Evolutionary conservation across 2,329 filamentous ascomycete genomes (phyloP), one percentile per base, ranked within the genome.

Genomic region (Scedosporium minutisporum): DNA sequence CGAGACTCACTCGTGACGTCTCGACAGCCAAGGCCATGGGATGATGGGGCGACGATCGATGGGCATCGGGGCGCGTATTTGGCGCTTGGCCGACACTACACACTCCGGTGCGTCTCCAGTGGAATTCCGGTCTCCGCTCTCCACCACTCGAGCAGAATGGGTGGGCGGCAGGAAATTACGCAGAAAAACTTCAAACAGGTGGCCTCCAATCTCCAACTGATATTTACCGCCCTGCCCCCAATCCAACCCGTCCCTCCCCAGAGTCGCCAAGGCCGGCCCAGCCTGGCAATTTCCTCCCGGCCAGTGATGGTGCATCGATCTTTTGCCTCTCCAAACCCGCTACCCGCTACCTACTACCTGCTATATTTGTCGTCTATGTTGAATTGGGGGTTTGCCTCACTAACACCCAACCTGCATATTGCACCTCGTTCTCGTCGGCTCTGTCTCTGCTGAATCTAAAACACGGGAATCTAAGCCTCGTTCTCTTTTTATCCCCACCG

Each of bases 171-270:
- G 51, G 51, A 55, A 55, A 55, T 41, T 61, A 21, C 25, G 14
- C 25, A 33, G 16, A 21, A 16, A 16, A 27, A 25, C 27, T n/a
- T n/a, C 21, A 21, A 29, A 25, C 41, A 14, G 33, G 18, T 14
- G 48, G 23, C 59, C 14, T 51, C 59, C 59, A 61, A 61, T 61
- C 44, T 33, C 25, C 25, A n/a, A 27, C 4, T 4, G n/a, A 51
- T 12, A 29, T 61, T 61, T 61, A 25, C 59, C 59, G 59, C 59
- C 44, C 16, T 41, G 25, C 27, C 59, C 59, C 41, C 18, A 25
- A 23, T n/a, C 23, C 38, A 18, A 21, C 23, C 58, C 27, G 21
- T 25, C 41, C 58, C 18, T 60, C 44, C 58, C n/a, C 44, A 48
- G 44, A 48, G 18, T 48, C 44, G 44, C 44, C 44, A 48, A 48